Evolutionary conservation across 306 rosid species (phyloP).

Genomic region (Nissolia schottii): DNA sequence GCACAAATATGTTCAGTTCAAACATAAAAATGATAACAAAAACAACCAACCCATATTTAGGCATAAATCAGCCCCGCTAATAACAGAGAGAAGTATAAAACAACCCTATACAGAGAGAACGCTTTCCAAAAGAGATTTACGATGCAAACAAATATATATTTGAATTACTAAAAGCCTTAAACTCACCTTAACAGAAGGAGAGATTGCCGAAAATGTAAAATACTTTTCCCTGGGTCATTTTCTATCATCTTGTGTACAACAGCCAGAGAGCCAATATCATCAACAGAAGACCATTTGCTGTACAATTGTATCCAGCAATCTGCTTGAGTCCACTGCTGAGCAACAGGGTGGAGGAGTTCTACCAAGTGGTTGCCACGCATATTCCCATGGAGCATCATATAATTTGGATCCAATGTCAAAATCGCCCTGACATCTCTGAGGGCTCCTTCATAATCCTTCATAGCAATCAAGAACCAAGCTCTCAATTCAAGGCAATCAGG

Average conservation of each 20-base stretch:
- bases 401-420: constrained; percentile 74
- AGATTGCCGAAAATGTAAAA: constrained; percentile 79
- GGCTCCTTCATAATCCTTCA: constrained; percentile 72
- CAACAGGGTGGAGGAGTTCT: constrained; percentile 61
- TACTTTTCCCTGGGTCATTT: constrained; percentile 86
- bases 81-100: not conserved
- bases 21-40: not conserved
- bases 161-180: not conserved
- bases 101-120: not conserved
- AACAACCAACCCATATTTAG: not conserved
- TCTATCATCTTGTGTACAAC: constrained; percentile 70
- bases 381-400: constrained; percentile 68
- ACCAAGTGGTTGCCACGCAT: constrained; percentile 62
- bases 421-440: constrained; percentile 80
- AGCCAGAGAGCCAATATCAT: constrained; percentile 87
- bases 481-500: constrained; percentile 86
- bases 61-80: not conserved
- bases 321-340: constrained; percentile 67
- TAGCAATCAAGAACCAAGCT: constrained; percentile 78
- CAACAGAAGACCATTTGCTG: constrained; percentile 82
- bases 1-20: constrained; percentile 14
- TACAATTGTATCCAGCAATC: constrained; percentile 92
- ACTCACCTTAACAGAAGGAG: constrained; percentile 75
- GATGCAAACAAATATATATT: not conserved
- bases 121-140: not conserved